phyloP scores from a whole-genome alignment of 371 early-diverging fungal genomes.

The Rhizopus arrhizus region DNA sequence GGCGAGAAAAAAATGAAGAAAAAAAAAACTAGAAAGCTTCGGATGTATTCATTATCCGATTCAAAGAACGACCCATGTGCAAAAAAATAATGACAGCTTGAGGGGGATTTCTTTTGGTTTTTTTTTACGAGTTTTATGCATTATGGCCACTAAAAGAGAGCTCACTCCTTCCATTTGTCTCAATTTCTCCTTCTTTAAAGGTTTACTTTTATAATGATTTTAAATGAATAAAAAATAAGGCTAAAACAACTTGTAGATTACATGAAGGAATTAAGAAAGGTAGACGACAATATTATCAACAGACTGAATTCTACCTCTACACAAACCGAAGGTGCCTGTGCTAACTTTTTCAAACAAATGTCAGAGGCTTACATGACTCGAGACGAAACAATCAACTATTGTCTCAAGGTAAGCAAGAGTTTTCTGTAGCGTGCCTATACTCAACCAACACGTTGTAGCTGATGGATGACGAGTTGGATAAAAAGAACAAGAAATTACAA shows the following conservation, averaged over 20 bases:
- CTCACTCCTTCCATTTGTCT: slow-evolving; percentile 55
- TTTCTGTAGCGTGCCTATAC: no score
- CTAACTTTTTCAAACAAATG: slow-evolving; percentile 68
- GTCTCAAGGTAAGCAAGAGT: slow-evolving; percentile 56
- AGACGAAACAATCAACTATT: slow-evolving; percentile 69
- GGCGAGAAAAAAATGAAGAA: not conserved
- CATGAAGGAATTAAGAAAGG: slow-evolving; percentile 72
- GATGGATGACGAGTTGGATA: slow-evolving; percentile 63
- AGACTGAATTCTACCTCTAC: slow-evolving; percentile 76
- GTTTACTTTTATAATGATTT: slow-evolving; percentile 28
- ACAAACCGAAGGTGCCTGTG: slow-evolving; percentile 65
- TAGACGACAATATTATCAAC: slow-evolving; percentile 83
- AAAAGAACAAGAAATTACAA: slow-evolving; percentile 56
- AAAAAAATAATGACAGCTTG: slow-evolving; percentile 2
- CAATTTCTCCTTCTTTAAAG: slow-evolving; percentile 75
- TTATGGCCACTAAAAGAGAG: slow-evolving; percentile 29
- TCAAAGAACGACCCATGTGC: not conserved
- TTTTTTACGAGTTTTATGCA: not conserved
- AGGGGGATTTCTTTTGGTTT: not conserved
- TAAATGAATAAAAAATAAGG: not conserved
- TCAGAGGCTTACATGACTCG: slow-evolving; percentile 68
- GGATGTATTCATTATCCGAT: not conserved
- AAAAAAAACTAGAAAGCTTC: not conserved
- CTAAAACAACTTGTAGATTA: slow-evolving; percentile 39
- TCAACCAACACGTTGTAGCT: slow-evolving; percentile 29